Evolutionary conservation across 768 basidiomycete species (phyloP).

Genomic region (Mycena polygramma): DNA sequence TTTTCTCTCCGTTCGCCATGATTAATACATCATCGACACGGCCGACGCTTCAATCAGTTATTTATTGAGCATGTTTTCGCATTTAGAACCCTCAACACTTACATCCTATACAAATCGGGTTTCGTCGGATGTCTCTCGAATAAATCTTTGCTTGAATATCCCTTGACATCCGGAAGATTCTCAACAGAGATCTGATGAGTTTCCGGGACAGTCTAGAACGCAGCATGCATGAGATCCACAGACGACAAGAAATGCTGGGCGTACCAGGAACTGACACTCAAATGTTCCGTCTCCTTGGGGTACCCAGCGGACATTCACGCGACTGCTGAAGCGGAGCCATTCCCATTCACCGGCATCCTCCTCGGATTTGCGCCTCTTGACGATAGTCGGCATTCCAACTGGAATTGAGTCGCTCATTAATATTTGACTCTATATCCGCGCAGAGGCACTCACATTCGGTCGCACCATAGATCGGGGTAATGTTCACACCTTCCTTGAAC

Average conservation of each 20-base stretch:
- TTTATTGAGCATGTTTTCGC: background rate
- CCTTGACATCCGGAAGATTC: slow-evolving; percentile 45
- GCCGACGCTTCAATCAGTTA: slow-evolving; percentile 40
- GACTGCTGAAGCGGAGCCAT: slow-evolving; percentile 48
- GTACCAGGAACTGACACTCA: slow-evolving; percentile 55
- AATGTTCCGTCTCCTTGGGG: slow-evolving; percentile 53
- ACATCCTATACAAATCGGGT: slow-evolving; percentile 47
- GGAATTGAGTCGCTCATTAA: background rate
- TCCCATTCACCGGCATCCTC: slow-evolving; percentile 44
- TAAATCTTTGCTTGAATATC: slow-evolving; percentile 47
- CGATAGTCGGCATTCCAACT: slow-evolving; percentile 39
- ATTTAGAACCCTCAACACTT: background rate
- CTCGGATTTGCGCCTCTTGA: slow-evolving; percentile 28
- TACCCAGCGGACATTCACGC: slow-evolving; percentile 49
- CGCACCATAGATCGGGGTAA: slow-evolving; percentile 51
- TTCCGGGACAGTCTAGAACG: slow-evolving; percentile 20
- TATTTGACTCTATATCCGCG: background rate
- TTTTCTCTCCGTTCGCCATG: slow-evolving; percentile 47
- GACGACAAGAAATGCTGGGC: background rate
- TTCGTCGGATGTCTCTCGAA: slow-evolving; percentile 49
- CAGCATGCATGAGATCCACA: background rate
- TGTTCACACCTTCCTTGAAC: slow-evolving; percentile 49
- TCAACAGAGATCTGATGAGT: slow-evolving; percentile 52
- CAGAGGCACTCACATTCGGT: slow-evolving; percentile 47
- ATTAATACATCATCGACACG: slow-evolving; percentile 47